Evolutionary conservation across 2,329 filamentous ascomycete species (phyloP).

Genomic region (Penicillium sp.): DNA sequence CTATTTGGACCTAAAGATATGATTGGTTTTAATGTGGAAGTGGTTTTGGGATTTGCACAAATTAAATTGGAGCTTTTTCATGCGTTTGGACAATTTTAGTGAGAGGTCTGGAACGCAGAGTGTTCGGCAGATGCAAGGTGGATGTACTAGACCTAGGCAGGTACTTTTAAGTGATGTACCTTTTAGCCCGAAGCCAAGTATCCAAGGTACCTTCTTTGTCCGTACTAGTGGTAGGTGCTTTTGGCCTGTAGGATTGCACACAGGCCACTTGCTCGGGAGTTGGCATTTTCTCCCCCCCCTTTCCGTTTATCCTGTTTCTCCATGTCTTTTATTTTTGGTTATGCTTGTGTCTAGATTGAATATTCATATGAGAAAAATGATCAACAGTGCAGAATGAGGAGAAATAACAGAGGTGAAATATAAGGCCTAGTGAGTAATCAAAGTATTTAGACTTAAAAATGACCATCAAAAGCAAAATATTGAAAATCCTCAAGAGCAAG

Average conservation of each 20-base stretch:
- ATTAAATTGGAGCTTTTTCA: conserved; percentile 10
- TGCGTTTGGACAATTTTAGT: background rate
- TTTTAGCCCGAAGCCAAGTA: background rate
- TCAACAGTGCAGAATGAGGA: background rate
- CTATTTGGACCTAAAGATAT: conserved; percentile 9
- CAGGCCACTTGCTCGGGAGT: conserved; percentile 1
- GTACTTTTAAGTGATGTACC: conserved; percentile 4
- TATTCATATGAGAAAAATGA: background rate
- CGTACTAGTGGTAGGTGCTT: conserved; percentile 1
- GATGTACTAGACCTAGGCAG: background rate
- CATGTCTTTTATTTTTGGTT: background rate
- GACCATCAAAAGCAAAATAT: background rate
- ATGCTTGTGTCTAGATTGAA: background rate
- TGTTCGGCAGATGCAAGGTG: conserved; percentile 22
- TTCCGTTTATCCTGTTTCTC: background rate
- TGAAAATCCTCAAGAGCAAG: too few relatives aligned
- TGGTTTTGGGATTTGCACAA: conserved; percentile 9
- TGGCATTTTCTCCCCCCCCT: background rate
- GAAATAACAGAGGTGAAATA: conserved; percentile 9
- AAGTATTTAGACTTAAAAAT: background rate
- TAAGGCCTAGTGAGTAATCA: background rate
- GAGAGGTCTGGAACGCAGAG: conserved; percentile 20
- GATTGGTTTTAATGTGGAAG: conserved; percentile 16
- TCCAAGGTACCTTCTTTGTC: background rate
- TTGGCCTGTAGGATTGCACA: background rate